Base-by-base conservation (phyloP, 345 rosid genomes). In the Dovyalis caffra region DNA sequence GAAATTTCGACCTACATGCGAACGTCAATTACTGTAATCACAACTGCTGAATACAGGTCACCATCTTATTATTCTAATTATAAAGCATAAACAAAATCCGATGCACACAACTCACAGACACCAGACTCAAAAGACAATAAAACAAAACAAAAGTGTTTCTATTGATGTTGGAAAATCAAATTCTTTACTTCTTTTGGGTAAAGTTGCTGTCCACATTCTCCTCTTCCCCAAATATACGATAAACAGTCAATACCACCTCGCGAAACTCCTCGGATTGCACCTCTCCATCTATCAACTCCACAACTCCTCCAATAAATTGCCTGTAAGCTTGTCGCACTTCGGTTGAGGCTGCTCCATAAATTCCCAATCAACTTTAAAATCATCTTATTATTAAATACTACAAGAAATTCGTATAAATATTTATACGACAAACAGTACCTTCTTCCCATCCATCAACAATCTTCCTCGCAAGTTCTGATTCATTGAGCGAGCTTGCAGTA, bases 381-480 rank as follows among this genome's bases (percentile, higher is more conserved):
- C 70, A 51, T 72, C 31, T 26, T 29, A 60, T 70, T 37, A 69
- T 57, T 35, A 64, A 56, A 71, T 51, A 43, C 57, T 20, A 75
- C n/a, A 53, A 20, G 18, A 28, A 57, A 53, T 6, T 31, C 16
- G 10, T 37, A 25, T 21, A 43, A 33, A 49, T 28, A 23, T 40
- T 56, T 70, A 60, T 21, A 45, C 61, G 35, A 14, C 38, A 4
- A 11, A 65, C n/a, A 69, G 25, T 72, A 94, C 98, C 97, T 90
- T 88, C 94, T 77, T 92, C 97, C 97, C 97, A 94, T 71, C 82
- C 86, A 79, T 86, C 81, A 69, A 94, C 90, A 64, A 94, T 92
- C 87, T 83, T 90, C 80, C 83, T 87, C 2, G 93, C 95, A 70
- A 92, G 93, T 38, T 88, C 95, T 33, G 97, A 91, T 77, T 90